Evolutionary conservation across 768 basidiomycete species (phyloP), one percentile per base, ranked within the genome.

Genomic region (Lanmaoa rubissima): DNA sequence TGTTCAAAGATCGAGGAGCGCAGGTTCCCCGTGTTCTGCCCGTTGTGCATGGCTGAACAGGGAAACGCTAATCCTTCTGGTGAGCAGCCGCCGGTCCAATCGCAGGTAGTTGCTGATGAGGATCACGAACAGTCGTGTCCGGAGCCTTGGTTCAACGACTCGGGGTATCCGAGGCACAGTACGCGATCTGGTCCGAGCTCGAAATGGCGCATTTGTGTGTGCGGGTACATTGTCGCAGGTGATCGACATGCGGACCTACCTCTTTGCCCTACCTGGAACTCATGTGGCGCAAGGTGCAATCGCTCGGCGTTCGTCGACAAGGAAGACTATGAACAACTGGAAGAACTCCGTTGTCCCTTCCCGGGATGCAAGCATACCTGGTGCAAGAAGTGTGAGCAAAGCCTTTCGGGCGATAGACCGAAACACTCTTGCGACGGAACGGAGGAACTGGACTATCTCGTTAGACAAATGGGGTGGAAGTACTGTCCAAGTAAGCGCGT

Each of bases 11-110:
- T 87, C 21, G 71, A 74, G 16, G 81, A 83, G 36, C 75, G 75
- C 53, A 75, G 70, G 24, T 86, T 78, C 48, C 86, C 86, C 1
- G 79, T 88, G 26, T 67, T 79, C 17, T 88, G 86, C 62, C 87
- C 86, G 1, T 54, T 78, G 21, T 88, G 87, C 58, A 67, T 75
- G 31, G 68, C 75, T 5, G 75, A 75, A 21, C 62, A 61, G 9
- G 59, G 61, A 14, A 67, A 66, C 6, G 45, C 53, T 3, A 71
- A 54, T 31, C 72, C 71, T 9, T 71, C 71, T 12, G 71, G 77
- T 75, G 63, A 67, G 75, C 53, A 52, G 14, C 24, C 1, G 26
- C 14, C 11, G 4, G 17, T 38, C 2, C 3, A 0, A 41, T 31
- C 12, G 16, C 8, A 5, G 4, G 14, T 19, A 1, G 36, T n/a